Evolutionary conservation across 352 stramenopile genomes (phyloP).

Genomic region (Pythium aquatile): DNA sequence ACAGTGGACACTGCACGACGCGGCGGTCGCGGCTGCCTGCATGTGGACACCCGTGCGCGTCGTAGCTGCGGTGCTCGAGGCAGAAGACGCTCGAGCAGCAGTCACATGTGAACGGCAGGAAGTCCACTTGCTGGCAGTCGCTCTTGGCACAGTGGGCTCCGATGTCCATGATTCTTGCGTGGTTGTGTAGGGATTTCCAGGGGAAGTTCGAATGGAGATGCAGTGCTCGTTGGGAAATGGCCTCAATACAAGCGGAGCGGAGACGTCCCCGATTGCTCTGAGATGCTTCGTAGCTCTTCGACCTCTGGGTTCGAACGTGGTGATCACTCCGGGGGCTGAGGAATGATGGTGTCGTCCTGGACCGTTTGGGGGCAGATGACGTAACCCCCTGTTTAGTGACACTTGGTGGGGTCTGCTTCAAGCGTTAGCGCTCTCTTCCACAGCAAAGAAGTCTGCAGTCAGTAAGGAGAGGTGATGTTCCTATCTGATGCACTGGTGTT

Average conservation of each 20-base stretch:
- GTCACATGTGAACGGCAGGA: conserved; percentile 85
- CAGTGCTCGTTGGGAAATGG: not conserved
- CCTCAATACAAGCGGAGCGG: not conserved
- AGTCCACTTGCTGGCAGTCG: conserved; percentile 76
- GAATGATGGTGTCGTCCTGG: not conserved
- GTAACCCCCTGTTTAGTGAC: conserved; percentile 11
- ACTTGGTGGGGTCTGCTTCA: not conserved
- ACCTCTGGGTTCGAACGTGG: conserved; percentile 5
- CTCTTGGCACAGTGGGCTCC: conserved; percentile 66
- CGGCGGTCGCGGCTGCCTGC: conserved; percentile 63
- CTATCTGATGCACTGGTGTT: not conserved
- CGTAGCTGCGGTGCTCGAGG: conserved; percentile 81
- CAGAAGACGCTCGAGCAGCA: conserved; percentile 81
- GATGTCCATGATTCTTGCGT: conserved; percentile 53
- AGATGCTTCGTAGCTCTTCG: not conserved
- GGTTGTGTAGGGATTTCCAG: not conserved
- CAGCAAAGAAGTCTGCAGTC: not conserved
- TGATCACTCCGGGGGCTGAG: not conserved
- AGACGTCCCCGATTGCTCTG: no score
- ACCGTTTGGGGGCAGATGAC: not conserved
- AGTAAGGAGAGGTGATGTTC: conserved; percentile 1
- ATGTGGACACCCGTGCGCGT: conserved; percentile 64
- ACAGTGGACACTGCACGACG: conserved; percentile 74
- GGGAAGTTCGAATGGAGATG: not conserved
- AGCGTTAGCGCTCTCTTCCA: not conserved